Base-by-base conservation (phyloP, 1,139 yeast genomes). In the Candida smagusa region DNA sequence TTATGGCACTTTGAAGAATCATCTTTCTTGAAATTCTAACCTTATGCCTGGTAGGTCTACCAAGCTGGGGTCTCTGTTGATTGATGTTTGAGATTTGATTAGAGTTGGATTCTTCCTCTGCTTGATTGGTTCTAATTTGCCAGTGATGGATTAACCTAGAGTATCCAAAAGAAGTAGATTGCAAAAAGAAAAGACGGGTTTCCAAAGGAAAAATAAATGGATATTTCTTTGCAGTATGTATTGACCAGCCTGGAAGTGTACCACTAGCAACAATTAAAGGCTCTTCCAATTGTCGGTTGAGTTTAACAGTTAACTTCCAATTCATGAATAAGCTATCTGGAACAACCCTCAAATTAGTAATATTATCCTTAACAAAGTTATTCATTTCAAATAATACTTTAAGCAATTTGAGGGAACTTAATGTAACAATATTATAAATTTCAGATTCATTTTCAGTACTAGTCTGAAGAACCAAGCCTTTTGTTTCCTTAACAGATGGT, bases 81-180 rank as follows among this genome's bases (percentile, higher is more conserved):
- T 37, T 39, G 11, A 30, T 24, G 28, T 41, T 51, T 19, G 41
- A 30, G 34, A 37, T 35, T 7, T 44, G 30, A 16, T 41, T 44
- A 7, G 46, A 42, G 13, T 38, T 41, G 12, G 44, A 47, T 7
- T 54, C 58, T 6, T 61, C 65, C 16, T 56, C 63, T 5, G 69
- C 77, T 43, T 67, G 74, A 31, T 65, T 70, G 1, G 79, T 68
- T 45, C 77, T 65, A 2, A 63, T 52, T 52, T 81, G 87, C 96
- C 96, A 88, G 37, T 81, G 74, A 44, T 83, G 84, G 45, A 92
- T 84, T 35, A 87, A 67, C 42, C 97, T 72, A 1, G 95, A 87
- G 57, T 86, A 84, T 0, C 97, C 97, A 67, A 87, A 90, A 0
- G 97, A 89, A 0, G 96, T 87, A 4, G 92, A 82, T 49, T 86